A percentile compares a stretch with the other conserved stretches of the same genome.
Evolutionary conservation across 2,329 filamentous ascomycete genomes (phyloP).

Genomic region (Aureobasidium sp.): DNA sequence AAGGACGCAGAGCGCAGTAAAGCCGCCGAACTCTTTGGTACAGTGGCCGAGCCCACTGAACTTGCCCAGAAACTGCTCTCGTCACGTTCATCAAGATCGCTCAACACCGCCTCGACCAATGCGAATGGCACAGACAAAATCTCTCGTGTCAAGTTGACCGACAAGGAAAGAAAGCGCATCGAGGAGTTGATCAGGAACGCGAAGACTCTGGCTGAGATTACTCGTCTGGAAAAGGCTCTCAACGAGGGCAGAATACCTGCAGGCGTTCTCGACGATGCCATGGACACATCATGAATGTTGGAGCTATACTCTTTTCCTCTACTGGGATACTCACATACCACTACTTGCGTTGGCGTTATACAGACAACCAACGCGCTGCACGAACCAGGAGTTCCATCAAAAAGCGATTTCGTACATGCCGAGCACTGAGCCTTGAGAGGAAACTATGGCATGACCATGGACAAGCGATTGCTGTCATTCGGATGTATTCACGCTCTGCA

Average conservation of each 20-base stretch:
- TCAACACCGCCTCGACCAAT: conserved; percentile 33
- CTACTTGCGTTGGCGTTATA: background rate
- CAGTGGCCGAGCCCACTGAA: conserved; percentile 63
- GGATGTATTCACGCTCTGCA: background rate
- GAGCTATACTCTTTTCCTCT: background rate
- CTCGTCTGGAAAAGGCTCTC: conserved; percentile 81
- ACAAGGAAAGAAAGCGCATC: conserved; percentile 77
- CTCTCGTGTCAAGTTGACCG: conserved; percentile 55
- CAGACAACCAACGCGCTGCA: background rate
- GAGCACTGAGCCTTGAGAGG: background rate
- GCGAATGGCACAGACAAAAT: conserved; percentile 32
- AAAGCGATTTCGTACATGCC: background rate
- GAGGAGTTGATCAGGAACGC: conserved; percentile 84
- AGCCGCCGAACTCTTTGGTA: conserved; percentile 74
- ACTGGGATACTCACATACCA: background rate
- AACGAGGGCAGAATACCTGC: conserved; percentile 76
- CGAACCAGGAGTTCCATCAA: background rate
- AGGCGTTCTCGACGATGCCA: conserved; percentile 24
- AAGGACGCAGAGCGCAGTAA: conserved; percentile 74
- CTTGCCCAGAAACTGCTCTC: conserved; percentile 79
- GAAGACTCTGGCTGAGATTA: conserved; percentile 83
- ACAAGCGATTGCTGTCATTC: background rate
- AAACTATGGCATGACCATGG: background rate
- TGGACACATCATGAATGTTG: conserved; percentile 28
- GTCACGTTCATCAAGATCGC: conserved; percentile 71